Evolutionary conservation across 1,284 basidiomycete genomes (phyloP), one percentile per base, ranked within the genome.

Genomic region (Naganishia cerealis): DNA sequence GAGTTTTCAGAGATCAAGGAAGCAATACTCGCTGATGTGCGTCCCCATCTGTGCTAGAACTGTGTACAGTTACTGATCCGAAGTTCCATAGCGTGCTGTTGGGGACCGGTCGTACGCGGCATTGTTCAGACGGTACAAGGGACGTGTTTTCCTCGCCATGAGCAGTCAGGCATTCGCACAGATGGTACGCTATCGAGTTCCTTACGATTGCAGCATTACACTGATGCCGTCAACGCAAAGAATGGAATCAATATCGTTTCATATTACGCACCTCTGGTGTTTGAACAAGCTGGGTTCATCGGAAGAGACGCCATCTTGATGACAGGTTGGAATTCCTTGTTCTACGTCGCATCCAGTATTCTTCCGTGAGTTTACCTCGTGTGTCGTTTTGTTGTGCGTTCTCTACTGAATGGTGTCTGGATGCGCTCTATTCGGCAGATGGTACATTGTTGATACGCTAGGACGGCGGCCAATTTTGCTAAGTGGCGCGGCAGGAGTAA

Each of bases 141-240:
- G 88, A 54, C 86, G 94, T 55, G 94, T 98, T 6, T 80, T 97
- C 72, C 87, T 98, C 69, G 95, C 94, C n/a, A 95, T 95, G 92
- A 94, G 92, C 21, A 92, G 92, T 71, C 95, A 98, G 79, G 90
- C 91, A 67, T 97, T 97, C 79, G 94, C 94, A 57, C 95, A 97
- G 80, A 82, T 97, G 73, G 90, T 91, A 72, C 73, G 87, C 39
- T 26, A 50, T 33, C 50, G 46, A 2, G 21, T 16, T 42, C 16
- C 38, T 12, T n/a, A 40, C 12, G 71, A 63, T 13, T 67, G 71
- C 42, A 72, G 65, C 40, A 57, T 12, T 24, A 12, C 10, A 26
- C 36, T n/a, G 15, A 73, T 61, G 59, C 66, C 8, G 18, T 7
- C 24, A 24, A 50, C 50, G 29, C 61, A 36, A 71, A 92, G 88